Evolutionary conservation across 768 basidiomycete species (phyloP), one percentile per base, ranked within the genome.

Genomic region (Crepidotus variabilis): DNA sequence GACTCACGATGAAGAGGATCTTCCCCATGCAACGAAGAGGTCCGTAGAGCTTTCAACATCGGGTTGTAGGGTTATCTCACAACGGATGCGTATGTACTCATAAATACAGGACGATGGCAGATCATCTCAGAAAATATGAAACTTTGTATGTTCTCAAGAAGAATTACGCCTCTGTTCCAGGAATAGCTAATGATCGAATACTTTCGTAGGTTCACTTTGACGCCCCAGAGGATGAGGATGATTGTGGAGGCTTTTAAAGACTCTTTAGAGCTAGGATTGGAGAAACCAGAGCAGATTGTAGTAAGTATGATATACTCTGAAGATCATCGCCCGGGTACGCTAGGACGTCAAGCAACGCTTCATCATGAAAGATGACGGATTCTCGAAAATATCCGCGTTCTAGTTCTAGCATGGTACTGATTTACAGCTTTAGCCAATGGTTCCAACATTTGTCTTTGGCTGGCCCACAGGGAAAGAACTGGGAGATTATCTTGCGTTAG

Each of bases 181-280:
- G 56, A 56, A 21, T 51, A 32, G 9, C 20, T 56, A 46, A 56
- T 61, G 51, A 57, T 53, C 51, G 4, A 28, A 8, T 8, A 45
- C 21, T 50, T 45, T 35, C 52, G 6, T 65, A 91, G 90, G 64
- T 93, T 94, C 70, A 91, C 89, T 11, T 71, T 94, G 61, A 94
- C 91, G 7, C 90, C 92, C 14, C 92, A 93, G 69, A 74, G 93
- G 57, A 94, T 95, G 94, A 81, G 93, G 49, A 96, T 95, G 84
- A 97, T 98, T 66, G 94, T 95, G 22, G 92, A 97, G 68, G 90
- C 95, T 0, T 94, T 99, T 78, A 86, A 92, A 68, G 95, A 98
- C 48, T 85, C 90, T 1, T 81, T 99, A 23, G 94, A 97, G 65
- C 72, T 82, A 22, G 97, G 97, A 13, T 75, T 99, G 50, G 76